phyloP scores from a whole-genome alignment of 768 basidiomycete genomes.

The Daedaleopsis nitida region DNA sequence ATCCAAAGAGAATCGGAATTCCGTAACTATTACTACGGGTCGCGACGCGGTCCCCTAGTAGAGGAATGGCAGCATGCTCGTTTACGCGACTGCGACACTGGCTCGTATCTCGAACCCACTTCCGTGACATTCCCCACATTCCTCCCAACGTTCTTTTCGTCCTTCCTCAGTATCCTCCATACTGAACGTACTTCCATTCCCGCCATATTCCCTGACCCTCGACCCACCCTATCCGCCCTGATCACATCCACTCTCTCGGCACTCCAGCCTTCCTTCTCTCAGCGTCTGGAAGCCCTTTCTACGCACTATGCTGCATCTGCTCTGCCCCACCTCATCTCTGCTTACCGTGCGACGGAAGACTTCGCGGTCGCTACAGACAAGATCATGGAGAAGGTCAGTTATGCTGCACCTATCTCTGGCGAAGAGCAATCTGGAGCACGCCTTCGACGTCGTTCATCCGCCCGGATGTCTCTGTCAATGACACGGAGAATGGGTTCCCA shows the following conservation, averaged over 20 bases:
- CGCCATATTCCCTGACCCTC: conserved; percentile 86
- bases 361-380: conserved; percentile 75
- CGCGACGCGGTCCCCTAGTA: conserved; percentile 65
- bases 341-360: conserved; percentile 78
- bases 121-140: conserved; percentile 61
- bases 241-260: conserved; percentile 80
- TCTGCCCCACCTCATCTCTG: conserved; percentile 69
- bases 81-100: conserved; percentile 54
- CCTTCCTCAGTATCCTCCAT: conserved; percentile 64
- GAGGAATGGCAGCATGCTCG: conserved; percentile 66
- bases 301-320: conserved; percentile 62
- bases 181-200: conserved; percentile 75
- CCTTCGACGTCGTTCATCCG: conserved; percentile 23
- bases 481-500: conserved; percentile 29
- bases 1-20: conserved; percentile 95
- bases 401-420: conserved; percentile 36
- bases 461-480: conserved; percentile 35
- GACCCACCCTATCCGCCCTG: conserved; percentile 73
- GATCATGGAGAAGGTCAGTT: conserved; percentile 68
- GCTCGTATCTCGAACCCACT: conserved; percentile 19
- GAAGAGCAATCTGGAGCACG: conserved; percentile 11
- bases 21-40: conserved; percentile 91
- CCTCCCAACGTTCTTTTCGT: conserved; percentile 73
- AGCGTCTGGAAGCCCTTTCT: conserved; percentile 74
- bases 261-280: conserved; percentile 79